These are phyloP conservation scores for Hypoxylon sp. DNA, from an alignment of 2,329 filamentous ascomycete genomes.

Conservation along the genomic window DNA sequence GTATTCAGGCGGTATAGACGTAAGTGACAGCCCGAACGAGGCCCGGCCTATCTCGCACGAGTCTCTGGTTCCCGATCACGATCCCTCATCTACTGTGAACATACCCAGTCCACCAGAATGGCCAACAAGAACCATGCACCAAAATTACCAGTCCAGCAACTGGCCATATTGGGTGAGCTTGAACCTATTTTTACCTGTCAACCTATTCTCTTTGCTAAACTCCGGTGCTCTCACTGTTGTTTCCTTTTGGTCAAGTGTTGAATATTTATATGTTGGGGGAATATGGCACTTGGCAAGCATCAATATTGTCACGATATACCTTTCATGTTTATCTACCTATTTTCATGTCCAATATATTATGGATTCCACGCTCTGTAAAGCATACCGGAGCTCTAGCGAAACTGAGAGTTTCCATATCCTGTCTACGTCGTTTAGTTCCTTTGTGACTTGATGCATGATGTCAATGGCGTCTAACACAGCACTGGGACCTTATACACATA, in stretches of 20 bases:
- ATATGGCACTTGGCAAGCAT: conserved; percentile 1
- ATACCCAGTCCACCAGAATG: conserved; percentile 20
- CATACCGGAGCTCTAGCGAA: conserved; percentile 2
- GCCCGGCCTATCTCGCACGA: not conserved
- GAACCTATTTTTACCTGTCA: conserved; percentile 25
- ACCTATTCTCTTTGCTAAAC: conserved; percentile 6
- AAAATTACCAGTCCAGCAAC: conserved; percentile 78
- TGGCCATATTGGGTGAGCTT: conserved; percentile 77
- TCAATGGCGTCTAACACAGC: conserved; percentile 37
- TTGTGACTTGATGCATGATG: conserved; percentile 41
- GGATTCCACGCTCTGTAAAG: conserved; percentile 6
- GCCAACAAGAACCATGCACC: conserved; percentile 49
- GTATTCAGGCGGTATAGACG: conserved; percentile 5
- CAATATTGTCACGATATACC: not conserved
- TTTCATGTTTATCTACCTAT: conserved; percentile 24
- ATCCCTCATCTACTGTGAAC: not conserved
- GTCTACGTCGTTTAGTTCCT: conserved; percentile 14
- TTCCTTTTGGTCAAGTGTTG: conserved; percentile 2
- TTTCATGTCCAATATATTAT: conserved; percentile 31
- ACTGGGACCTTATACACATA: too few relatives aligned
- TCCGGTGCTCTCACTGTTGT: not conserved
- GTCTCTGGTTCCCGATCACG: not conserved
- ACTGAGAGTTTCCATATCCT: conserved; percentile 3
- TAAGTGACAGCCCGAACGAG: conserved; percentile 1
- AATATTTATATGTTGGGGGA: conserved; percentile 1